Conservation (phyloP, 148 eudicot genomes). For the Camellia lanceoleosa region DNA sequence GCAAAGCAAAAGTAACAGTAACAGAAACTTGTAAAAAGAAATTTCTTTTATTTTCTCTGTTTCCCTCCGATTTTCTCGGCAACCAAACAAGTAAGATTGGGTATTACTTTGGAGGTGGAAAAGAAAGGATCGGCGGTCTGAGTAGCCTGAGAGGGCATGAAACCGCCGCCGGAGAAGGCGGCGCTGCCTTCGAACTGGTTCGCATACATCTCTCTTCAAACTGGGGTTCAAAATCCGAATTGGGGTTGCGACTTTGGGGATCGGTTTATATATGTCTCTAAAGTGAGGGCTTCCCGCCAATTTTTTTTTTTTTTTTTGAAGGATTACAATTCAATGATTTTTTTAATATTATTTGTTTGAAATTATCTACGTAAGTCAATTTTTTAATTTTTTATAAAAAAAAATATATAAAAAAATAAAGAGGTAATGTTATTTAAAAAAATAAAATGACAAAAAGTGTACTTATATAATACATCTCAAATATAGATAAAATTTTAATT, state of each 20-base stretch:
- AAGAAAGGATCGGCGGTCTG: slow-evolving; percentile 53
- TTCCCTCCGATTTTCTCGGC: background rate
- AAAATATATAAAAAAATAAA: too few relatives aligned
- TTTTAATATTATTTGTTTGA: too few relatives aligned
- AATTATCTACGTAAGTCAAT: too few relatives aligned
- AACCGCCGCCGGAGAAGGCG: slow-evolving; percentile 77
- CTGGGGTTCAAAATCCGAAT: background rate
- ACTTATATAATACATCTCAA: too few relatives aligned
- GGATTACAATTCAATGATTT: too few relatives aligned
- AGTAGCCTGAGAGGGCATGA: slow-evolving; percentile 76
- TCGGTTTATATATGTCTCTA: background rate
- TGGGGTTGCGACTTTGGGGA: background rate
- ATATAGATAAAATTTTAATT: too few relatives aligned
- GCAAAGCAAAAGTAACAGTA: background rate
- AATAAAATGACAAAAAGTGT: too few relatives aligned
- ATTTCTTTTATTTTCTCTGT: background rate
- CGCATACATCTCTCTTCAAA: slow-evolving; percentile 15
- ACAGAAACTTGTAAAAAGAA: background rate
- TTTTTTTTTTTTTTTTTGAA: background rate
- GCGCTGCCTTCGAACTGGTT: slow-evolving; percentile 64
- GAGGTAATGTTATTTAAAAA: too few relatives aligned
- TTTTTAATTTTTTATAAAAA: too few relatives aligned
- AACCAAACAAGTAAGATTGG: background rate
- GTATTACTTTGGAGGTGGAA: slow-evolving; percentile 53
- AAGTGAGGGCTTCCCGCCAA: background rate